Conservation (phyloP, 1,284 basidiomycete species). For the Malassezia psittaci region DNA sequence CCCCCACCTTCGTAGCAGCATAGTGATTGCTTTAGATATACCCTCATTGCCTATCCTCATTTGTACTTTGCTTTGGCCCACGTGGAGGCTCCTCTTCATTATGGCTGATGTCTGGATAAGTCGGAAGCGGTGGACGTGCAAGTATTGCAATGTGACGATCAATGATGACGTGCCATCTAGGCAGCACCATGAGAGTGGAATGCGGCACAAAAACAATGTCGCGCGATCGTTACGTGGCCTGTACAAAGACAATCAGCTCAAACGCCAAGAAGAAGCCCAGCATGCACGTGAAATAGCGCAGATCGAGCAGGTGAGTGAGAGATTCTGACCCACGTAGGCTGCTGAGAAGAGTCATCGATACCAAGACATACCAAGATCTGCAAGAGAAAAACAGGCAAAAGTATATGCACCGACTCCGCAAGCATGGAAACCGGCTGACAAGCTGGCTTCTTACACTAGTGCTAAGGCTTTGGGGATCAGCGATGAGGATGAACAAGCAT, state of each 20-base stretch:
- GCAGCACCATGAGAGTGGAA: constrained; percentile 80
- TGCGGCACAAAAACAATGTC: constrained; percentile 85
- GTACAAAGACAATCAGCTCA: constrained; percentile 84
- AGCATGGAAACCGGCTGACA: constrained; percentile 52
- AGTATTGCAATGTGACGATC: constrained; percentile 46
- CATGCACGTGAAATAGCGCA: constrained; percentile 62
- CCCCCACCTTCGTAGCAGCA: neutral
- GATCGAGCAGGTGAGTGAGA: constrained; percentile 56
- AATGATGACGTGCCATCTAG: constrained; percentile 55
- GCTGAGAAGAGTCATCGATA: constrained; percentile 19
- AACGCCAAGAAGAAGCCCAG: constrained; percentile 73
- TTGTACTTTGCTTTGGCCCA: no score
- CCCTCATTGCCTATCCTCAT: no score
- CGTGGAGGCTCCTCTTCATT: neutral
- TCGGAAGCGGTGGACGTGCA: constrained; percentile 43
- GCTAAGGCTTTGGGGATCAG: constrained; percentile 66
- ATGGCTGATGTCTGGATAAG: constrained; percentile 45
- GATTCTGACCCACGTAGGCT: neutral
- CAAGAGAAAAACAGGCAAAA: neutral
- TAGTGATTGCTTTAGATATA: neutral
- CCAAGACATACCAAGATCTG: neutral
- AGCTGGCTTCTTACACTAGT: constrained; percentile 71
- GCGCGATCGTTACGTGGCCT: constrained; percentile 81
- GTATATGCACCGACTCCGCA: constrained; percentile 48
- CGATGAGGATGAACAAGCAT: constrained; percentile 10